Percentiles rank a stretch among this genome's conserved stretches.
Conservation (phyloP, 140 eudicot genomes). For the Senecio squalidus region DNA sequence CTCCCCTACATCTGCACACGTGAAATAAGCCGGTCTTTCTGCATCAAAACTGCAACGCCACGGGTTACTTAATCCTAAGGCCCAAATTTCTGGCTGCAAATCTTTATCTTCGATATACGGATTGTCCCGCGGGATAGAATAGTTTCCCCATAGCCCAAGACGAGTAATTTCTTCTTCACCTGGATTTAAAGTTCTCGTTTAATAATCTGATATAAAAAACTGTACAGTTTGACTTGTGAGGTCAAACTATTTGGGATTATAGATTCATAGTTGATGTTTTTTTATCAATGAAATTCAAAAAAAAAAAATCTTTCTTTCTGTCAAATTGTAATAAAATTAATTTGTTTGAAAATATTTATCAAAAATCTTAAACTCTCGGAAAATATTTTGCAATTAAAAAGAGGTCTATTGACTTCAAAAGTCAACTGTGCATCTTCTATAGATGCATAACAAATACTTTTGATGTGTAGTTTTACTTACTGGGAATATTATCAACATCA, state of each 20-base stretch:
- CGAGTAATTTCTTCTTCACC: conserved; percentile 44
- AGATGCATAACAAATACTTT: too few species aligned
- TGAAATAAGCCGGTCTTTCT: conserved; percentile 74
- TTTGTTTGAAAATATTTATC: too few species aligned
- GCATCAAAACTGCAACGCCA: conserved; percentile 93
- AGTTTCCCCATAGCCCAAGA: conserved; percentile 84
- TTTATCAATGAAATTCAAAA: not conserved
- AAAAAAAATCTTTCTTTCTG: too few species aligned
- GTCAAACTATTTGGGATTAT: conserved; percentile 1
- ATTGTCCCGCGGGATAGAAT: conserved; percentile 77
- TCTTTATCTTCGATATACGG: conserved; percentile 58
- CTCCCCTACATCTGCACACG: conserved; percentile 84
- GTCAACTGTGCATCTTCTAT: too few species aligned
- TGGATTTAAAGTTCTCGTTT: conserved; percentile 19
- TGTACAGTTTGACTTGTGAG: conserved; percentile 1
- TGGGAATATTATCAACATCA: conserved; percentile 62
- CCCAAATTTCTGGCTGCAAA: conserved; percentile 77
- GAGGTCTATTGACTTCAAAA: too few species aligned
- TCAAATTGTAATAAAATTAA: too few species aligned
- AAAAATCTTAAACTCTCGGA: too few species aligned
- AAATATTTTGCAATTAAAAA: too few species aligned
- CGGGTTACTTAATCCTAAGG: conserved; percentile 65
- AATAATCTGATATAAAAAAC: not conserved
- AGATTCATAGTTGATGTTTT: not conserved
- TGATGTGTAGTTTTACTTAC: conserved; percentile 50